phyloP scores from a whole-genome alignment of 164 flowering plant genomes.

The Stephania cephalantha region DNA sequence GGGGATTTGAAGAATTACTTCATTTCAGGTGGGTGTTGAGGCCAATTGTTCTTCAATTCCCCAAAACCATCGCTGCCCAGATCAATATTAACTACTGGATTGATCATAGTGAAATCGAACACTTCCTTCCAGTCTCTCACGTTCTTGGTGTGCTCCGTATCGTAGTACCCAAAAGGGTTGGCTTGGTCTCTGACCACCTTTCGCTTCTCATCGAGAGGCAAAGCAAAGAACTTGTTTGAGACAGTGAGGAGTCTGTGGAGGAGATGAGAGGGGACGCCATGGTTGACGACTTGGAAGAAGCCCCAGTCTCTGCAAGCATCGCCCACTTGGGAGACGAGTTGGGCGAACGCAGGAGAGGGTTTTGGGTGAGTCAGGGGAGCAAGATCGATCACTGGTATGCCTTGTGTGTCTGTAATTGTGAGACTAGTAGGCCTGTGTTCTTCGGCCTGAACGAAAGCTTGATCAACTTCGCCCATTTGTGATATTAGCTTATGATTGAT shows the following conservation, averaged over 20 bases:
- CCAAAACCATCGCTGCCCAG: conserved; percentile 29
- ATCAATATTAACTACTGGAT: conserved; percentile 9
- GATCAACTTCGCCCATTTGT: background rate
- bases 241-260: conserved; percentile 20
- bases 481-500: too few relatives aligned
- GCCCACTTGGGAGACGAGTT: conserved; percentile 30
- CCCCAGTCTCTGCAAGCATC: conserved; percentile 61
- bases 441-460: conserved; percentile 35
- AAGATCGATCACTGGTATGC: conserved; percentile 46
- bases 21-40: conserved; percentile 34
- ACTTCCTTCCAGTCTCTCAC: conserved; percentile 84
- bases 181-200: conserved; percentile 42
- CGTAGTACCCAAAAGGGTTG: conserved; percentile 46
- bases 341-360: background rate
- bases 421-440: conserved; percentile 49
- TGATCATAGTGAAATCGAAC: conserved; percentile 36
- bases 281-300: conserved; percentile 68
- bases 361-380: conserved; percentile 15
- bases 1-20: conserved; percentile 16
- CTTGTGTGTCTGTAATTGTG: conserved; percentile 19
- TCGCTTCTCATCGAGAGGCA: conserved; percentile 45
- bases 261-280: conserved; percentile 40
- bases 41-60: conserved; percentile 44
- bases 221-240: conserved; percentile 36
- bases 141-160: conserved; percentile 58